phyloP scores from a whole-genome alignment of 2,329 filamentous ascomycete species.

The Arachnomyces sp. region DNA sequence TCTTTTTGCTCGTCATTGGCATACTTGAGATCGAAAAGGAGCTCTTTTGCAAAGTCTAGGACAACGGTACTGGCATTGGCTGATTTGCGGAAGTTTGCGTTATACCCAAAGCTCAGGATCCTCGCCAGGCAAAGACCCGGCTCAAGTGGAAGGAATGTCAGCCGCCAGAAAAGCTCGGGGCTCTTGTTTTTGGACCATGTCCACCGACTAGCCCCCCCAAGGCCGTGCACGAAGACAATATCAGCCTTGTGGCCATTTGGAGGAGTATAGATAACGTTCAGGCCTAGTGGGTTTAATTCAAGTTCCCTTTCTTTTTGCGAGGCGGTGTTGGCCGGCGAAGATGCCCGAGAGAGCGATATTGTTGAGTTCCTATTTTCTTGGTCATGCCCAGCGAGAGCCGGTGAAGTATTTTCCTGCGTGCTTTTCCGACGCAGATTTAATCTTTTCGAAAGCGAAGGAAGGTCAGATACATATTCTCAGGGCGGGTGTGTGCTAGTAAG shows the following conservation, averaged over 20 bases:
- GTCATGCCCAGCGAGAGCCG: no score
- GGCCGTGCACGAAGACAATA: conserved; percentile 36
- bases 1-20: neutral
- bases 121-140: conserved; percentile 11
- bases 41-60: conserved; percentile 7
- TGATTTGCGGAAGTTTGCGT: conserved; percentile 11
- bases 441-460: no score
- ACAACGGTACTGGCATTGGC: conserved; percentile 8
- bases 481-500: no score
- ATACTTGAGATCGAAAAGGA: conserved; percentile 5
- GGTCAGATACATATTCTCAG: no score
- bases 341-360: no score
- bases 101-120: conserved; percentile 20
- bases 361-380: no score
- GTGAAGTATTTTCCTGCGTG: no score
- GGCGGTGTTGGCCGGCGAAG: no score
- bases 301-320: no score
- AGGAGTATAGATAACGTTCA: conserved; percentile 3
- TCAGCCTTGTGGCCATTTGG: conserved; percentile 22
- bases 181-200: conserved; percentile 34
- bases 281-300: conserved; percentile 5
- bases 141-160: conserved; percentile 28
- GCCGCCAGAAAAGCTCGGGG: conserved; percentile 32
- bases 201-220: conserved; percentile 30
- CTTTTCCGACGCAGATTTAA: no score